phyloP scores from a whole-genome alignment of 169 alveolate species.

The Eimeria maxima region DNA sequence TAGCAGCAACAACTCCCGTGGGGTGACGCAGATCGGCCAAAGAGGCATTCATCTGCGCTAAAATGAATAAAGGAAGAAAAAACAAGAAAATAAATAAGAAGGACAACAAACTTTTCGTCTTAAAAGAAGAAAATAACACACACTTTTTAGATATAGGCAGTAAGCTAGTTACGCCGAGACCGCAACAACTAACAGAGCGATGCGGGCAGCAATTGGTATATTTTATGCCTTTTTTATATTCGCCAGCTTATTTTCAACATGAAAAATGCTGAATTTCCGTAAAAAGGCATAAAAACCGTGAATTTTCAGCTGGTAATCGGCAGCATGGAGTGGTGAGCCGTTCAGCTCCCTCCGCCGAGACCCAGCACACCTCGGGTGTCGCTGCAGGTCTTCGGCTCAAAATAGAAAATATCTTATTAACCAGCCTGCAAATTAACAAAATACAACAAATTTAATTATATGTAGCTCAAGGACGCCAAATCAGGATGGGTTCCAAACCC shows the following conservation, averaged over 20 bases:
- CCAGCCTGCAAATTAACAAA: not conserved
- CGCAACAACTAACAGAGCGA: not conserved
- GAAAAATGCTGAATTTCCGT: not conserved
- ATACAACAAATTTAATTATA: not conserved
- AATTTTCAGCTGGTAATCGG: not conserved
- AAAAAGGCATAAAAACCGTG: not conserved
- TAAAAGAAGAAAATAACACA: not conserved
- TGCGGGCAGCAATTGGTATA: not conserved
- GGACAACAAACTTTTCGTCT: not conserved
- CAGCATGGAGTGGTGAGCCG: not conserved
- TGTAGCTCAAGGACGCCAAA: not conserved
- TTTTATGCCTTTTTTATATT: not conserved
- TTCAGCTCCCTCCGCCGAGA: not conserved
- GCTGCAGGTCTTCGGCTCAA: not conserved
- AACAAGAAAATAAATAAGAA: not conserved
- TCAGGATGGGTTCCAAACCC: not conserved
- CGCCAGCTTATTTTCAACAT: not conserved
- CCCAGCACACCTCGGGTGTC: not conserved
- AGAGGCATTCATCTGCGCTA: not conserved
- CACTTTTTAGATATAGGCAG: not conserved
- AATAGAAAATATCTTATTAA: no score
- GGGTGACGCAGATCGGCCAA: not conserved
- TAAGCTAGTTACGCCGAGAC: not conserved
- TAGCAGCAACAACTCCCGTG: not conserved
- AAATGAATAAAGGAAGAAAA: not conserved